Conservation (phyloP, 1,139 yeast genomes). For the Debaryomyces psychrophilus region DNA sequence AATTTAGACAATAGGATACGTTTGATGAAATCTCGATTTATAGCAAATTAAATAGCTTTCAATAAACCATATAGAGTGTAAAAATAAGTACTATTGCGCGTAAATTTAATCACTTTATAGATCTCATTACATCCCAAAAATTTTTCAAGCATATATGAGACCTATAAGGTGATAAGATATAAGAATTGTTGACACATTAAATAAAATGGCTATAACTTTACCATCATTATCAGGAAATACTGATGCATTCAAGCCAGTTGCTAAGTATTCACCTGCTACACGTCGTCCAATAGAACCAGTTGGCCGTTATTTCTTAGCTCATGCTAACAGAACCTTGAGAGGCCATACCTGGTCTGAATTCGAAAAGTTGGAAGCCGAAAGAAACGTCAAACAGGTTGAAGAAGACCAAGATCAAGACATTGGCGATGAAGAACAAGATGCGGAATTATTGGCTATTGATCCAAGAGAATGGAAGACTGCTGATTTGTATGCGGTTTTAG, state of each 20-base stretch:
- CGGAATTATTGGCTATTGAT: slow-evolving; percentile 81
- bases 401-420: slow-evolving; percentile 70
- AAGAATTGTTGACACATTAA: background rate
- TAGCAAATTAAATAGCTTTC: background rate
- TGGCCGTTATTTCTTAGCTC: slow-evolving; percentile 94
- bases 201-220: slow-evolving; percentile 39
- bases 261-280: slow-evolving; percentile 63
- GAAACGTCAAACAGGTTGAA: slow-evolving; percentile 76
- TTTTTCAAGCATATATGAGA: slow-evolving; percentile 18
- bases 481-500: slow-evolving; percentile 95
- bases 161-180: slow-evolving; percentile 7
- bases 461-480: slow-evolving; percentile 99
- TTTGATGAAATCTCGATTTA: too few relatives aligned
- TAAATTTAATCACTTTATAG: slow-evolving; percentile 10
- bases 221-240: slow-evolving; percentile 49
- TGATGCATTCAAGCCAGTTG: slow-evolving; percentile 54
- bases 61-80: slow-evolving; percentile 5
- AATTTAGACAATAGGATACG: too few relatives aligned
- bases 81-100: background rate
- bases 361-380: slow-evolving; percentile 91
- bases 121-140: slow-evolving; percentile 21
- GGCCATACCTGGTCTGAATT: slow-evolving; percentile 99
- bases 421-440: slow-evolving; percentile 77
- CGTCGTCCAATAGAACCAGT: slow-evolving; percentile 95
- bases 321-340: slow-evolving; percentile 92